phyloP scores from a whole-genome alignment of 2,329 filamentous ascomycete genomes.

The Botrytis byssoidea region DNA sequence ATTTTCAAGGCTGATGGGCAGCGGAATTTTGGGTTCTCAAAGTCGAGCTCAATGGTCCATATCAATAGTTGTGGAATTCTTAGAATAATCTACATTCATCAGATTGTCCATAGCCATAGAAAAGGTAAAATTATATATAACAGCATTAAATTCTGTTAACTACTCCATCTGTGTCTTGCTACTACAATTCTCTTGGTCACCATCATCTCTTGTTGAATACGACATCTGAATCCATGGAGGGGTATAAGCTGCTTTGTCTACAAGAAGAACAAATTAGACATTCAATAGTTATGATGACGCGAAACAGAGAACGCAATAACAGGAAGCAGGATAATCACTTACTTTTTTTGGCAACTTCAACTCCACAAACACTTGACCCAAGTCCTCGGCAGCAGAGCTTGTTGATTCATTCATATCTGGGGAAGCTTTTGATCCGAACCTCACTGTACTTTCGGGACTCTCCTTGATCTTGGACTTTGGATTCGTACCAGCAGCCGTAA shows the following conservation, averaged over 20 bases:
- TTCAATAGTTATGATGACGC: background rate
- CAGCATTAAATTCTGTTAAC: background rate
- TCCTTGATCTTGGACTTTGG: background rate
- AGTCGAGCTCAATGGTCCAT: background rate
- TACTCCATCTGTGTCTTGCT: background rate
- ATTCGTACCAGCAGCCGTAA: background rate
- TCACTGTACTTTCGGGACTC: background rate
- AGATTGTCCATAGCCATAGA: background rate
- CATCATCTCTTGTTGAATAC: background rate
- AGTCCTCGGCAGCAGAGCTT: background rate
- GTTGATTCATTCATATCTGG: background rate
- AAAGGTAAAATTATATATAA: background rate
- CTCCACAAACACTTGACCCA: background rate
- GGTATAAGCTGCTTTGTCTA: background rate
- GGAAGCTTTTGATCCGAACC: background rate
- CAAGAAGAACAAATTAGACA: background rate
- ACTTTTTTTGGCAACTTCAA: background rate
- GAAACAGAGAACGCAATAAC: fast-evolving
- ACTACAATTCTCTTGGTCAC: background rate
- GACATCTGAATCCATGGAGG: background rate
- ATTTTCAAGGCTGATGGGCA: background rate
- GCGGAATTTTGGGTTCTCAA: background rate
- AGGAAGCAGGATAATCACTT: background rate
- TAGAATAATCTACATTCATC: background rate
- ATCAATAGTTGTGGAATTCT: background rate